Evolutionary conservation across 305 asterid genomes (phyloP).

Genomic region (Ruellia speciosa): DNA sequence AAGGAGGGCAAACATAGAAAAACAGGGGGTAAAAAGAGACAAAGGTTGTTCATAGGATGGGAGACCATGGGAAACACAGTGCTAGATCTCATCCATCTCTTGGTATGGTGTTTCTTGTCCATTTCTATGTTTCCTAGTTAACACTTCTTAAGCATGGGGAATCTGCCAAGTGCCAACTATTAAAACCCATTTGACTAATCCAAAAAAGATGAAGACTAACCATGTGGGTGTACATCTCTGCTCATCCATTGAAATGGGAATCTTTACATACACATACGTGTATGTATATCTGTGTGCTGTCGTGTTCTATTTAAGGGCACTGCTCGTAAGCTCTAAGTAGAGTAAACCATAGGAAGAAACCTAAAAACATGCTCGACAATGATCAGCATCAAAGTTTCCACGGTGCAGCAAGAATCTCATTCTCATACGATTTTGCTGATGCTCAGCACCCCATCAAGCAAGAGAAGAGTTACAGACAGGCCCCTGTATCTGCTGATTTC

Average conservation of each 20-base stretch:
- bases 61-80: constrained; percentile 34
- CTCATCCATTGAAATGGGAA: constrained; percentile 21
- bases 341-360: constrained; percentile 2
- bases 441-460: constrained; percentile 24
- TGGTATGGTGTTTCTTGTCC: constrained; percentile 19
- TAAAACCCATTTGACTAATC: constrained; percentile 32
- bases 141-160: constrained; percentile 16
- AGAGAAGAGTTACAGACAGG: constrained; percentile 57
- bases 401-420: constrained; percentile 67
- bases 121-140: constrained; percentile 5
- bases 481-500: constrained; percentile 78
- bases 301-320: constrained; percentile 27
- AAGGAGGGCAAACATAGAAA: background rate
- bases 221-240: constrained; percentile 32
- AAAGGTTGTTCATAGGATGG: constrained; percentile 26
- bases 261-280: constrained; percentile 16
- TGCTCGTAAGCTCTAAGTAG: constrained; percentile 23
- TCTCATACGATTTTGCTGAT: constrained; percentile 45
- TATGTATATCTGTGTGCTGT: background rate
- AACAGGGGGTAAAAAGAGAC: constrained; percentile 16
- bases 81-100: constrained; percentile 24
- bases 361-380: constrained; percentile 26
- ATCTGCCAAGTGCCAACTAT: constrained; percentile 24
- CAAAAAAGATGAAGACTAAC: constrained; percentile 17
- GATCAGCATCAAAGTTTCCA: constrained; percentile 17